Evolutionary conservation across 768 basidiomycete species (phyloP).

Genomic region (Leccinum arenicola): DNA sequence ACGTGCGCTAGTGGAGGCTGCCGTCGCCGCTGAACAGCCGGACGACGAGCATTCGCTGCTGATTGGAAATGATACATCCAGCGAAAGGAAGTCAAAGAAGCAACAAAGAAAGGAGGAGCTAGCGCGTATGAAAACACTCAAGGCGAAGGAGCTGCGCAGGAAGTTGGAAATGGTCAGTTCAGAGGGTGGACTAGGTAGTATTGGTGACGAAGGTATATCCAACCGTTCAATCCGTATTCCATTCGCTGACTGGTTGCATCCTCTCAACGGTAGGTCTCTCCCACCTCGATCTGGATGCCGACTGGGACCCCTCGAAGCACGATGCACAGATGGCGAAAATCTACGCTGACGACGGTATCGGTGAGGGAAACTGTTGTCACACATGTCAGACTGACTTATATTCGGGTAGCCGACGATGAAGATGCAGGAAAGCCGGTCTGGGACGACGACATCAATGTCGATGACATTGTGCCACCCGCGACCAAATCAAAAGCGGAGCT

Average conservation of each 20-base stretch:
- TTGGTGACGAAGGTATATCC: conserved; percentile 26
- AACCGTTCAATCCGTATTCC: neutral
- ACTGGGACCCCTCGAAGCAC: conserved; percentile 88
- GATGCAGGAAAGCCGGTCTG: conserved; percentile 76
- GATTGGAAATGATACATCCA: conserved; percentile 61
- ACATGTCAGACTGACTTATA: neutral
- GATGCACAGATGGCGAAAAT: conserved; percentile 79
- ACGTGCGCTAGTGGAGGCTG: conserved; percentile 56
- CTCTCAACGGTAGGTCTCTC: conserved; percentile 45
- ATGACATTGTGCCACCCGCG: conserved; percentile 49
- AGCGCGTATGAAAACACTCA: conserved; percentile 76
- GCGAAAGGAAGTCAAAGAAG: conserved; percentile 29
- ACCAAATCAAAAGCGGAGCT: conserved; percentile 27
- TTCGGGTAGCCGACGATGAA: conserved; percentile 26
- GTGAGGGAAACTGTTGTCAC: conserved; percentile 11
- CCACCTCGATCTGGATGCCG: conserved; percentile 82
- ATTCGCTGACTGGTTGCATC: neutral
- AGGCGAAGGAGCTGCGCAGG: conserved; percentile 74
- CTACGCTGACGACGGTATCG: conserved; percentile 51
- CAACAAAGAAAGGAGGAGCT: conserved; percentile 64
- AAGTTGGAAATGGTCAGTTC: conserved; percentile 71
- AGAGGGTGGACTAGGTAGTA: conserved; percentile 57
- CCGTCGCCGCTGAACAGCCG: conserved; percentile 67
- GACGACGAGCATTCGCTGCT: conserved; percentile 42
- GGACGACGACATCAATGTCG: conserved; percentile 87